These are phyloP conservation scores for Lomentospora prolificans DNA, from an alignment of 2,329 filamentous ascomycete genomes.

Conservation along the genomic window DNA sequence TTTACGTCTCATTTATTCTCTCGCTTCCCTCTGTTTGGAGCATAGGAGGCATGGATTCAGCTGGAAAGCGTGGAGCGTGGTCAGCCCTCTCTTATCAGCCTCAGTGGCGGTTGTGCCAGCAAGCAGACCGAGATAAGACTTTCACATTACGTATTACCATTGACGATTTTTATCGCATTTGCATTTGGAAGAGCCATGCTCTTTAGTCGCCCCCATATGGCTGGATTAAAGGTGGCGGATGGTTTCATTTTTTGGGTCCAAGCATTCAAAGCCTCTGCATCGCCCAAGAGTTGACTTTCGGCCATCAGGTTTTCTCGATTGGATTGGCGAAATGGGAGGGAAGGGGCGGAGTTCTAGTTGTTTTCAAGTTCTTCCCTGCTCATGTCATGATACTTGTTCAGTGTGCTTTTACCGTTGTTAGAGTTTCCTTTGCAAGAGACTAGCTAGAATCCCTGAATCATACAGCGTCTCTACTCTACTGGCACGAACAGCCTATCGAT, in stretches of 20 bases:
- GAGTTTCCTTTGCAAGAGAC: background rate
- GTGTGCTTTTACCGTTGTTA: too few species aligned
- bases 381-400: background rate
- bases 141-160: background rate
- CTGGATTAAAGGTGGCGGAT: background rate
- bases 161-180: background rate
- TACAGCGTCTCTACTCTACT: slow-evolving; percentile 11
- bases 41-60: background rate
- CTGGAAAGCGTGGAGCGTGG: too few species aligned
- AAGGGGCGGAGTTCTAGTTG: background rate
- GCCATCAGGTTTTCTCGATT: background rate
- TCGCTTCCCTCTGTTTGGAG: background rate
- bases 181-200: background rate
- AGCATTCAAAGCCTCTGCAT: background rate
- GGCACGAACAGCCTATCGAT: slow-evolving; percentile 46
- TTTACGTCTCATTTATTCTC: background rate
- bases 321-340: background rate
- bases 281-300: background rate
- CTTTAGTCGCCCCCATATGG: background rate
- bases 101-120: background rate
- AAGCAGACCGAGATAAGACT: background rate
- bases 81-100: background rate
- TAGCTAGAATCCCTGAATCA: slow-evolving; percentile 11
- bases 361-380: background rate
- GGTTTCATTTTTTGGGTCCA: background rate